phyloP scores from a whole-genome alignment of 192 early-diverging fungal genomes.

The Coemansia sp. region DNA sequence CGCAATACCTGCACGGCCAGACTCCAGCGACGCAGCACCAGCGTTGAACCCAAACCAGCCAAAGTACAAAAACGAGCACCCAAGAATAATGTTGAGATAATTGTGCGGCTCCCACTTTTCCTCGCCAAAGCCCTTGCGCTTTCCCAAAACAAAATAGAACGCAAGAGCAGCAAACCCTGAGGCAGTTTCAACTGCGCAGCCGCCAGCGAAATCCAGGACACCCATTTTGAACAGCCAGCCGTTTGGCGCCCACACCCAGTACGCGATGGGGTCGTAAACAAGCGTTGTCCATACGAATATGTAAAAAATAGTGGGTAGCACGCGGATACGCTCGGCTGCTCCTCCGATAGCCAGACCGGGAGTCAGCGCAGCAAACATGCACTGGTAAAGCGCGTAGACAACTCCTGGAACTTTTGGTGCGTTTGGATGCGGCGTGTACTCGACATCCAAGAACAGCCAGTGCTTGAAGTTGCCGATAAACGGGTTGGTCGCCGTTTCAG shows the following conservation, averaged over 20 bases:
- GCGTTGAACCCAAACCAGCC: constrained; percentile 93
- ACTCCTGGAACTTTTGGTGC: constrained; percentile 63
- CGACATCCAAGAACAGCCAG: constrained; percentile 62
- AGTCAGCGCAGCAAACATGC: constrained; percentile 78
- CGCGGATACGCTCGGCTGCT: constrained; percentile 72
- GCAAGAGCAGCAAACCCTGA: constrained; percentile 82
- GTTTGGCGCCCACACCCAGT: constrained; percentile 79
- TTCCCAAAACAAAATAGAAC: constrained; percentile 78
- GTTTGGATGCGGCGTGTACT: constrained; percentile 56
- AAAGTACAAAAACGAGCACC: constrained; percentile 82
- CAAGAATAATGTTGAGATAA: constrained; percentile 80
- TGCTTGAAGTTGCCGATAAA: constrained; percentile 73
- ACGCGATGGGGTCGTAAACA: constrained; percentile 74
- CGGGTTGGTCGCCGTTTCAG: constrained; percentile 60
- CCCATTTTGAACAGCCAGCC: constrained; percentile 79
- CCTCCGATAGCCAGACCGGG: constrained; percentile 71
- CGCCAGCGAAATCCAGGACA: constrained; percentile 84
- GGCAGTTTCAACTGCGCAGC: constrained; percentile 80
- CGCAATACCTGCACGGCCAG: constrained; percentile 71
- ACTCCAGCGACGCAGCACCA: constrained; percentile 70
- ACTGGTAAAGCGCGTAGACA: constrained; percentile 71
- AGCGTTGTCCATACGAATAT: constrained; percentile 69
- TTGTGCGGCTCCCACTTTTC: constrained; percentile 75
- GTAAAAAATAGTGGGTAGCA: constrained; percentile 65
- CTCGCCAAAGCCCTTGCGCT: constrained; percentile 62